These are phyloP conservation scores for Urostyla sp. DNA, from an alignment of 73 alveolate genomes.

Conservation along the genomic window DNA sequence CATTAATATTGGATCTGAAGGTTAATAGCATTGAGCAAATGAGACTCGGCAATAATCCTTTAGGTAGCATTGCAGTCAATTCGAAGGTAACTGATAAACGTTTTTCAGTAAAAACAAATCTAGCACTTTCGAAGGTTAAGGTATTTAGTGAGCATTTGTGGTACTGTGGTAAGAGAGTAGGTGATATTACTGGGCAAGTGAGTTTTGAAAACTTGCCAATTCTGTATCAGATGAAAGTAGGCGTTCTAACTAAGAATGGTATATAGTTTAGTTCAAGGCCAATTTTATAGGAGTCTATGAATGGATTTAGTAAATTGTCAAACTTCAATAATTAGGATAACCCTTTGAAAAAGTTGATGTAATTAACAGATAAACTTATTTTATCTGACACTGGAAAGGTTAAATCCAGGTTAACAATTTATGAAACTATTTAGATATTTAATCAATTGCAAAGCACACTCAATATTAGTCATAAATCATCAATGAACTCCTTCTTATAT, in stretches of 20 bases:
- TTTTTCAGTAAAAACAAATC: neutral
- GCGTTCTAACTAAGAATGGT: constrained; percentile 82
- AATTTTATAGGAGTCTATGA: constrained; percentile 50
- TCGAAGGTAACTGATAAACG: neutral
- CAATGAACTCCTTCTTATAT: constrained; percentile 80
- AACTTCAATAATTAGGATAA: constrained; percentile 32
- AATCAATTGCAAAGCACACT: neutral
- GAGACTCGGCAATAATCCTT: neutral
- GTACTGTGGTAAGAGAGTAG: constrained; percentile 61
- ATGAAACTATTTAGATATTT: constrained; percentile 7
- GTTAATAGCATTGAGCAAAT: neutral
- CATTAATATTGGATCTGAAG: constrained; percentile 27
- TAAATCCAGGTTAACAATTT: constrained; percentile 47
- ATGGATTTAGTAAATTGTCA: constrained; percentile 17
- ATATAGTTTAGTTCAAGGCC: constrained; percentile 68
- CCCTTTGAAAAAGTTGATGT: constrained; percentile 31
- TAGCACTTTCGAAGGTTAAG: constrained; percentile 24
- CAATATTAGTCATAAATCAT: constrained; percentile 55
- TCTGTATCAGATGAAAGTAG: constrained; percentile 63
- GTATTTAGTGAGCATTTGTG: constrained; percentile 56
- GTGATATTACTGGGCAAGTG: constrained; percentile 54
- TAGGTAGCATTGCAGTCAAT: constrained; percentile 6
- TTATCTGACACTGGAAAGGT: constrained; percentile 58
- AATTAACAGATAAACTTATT: constrained; percentile 17
- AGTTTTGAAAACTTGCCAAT: constrained; percentile 41